A percentile compares a stretch with the other conserved stretches of the same genome.
phyloP scores from a whole-genome alignment of 2,329 filamentous ascomycete genomes.

The Pseudogymnoascus sp. region DNA sequence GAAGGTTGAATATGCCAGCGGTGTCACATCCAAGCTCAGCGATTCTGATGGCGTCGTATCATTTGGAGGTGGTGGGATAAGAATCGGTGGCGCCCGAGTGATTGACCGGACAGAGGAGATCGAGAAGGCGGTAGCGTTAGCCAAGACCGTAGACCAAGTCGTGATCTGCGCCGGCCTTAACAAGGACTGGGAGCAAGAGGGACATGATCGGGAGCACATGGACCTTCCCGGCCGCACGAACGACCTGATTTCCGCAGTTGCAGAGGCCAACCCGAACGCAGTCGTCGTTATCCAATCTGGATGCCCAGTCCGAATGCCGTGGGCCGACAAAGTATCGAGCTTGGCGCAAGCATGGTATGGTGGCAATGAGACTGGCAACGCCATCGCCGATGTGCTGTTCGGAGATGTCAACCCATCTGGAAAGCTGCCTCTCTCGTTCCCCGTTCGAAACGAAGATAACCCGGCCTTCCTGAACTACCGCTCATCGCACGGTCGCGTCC shows the following conservation, averaged over 20 bases:
- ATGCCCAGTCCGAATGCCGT: constrained; percentile 48
- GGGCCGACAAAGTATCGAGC: constrained; percentile 34
- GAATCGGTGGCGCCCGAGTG: constrained; percentile 50
- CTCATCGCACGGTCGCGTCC: constrained; percentile 46
- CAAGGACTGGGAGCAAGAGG: constrained; percentile 30
- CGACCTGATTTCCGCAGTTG: constrained; percentile 39
- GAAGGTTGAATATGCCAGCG: constrained; percentile 39
- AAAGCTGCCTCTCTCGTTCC: constrained; percentile 53
- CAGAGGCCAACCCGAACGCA: constrained; percentile 47
- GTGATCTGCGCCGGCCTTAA: constrained; percentile 69
- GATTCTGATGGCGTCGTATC: constrained; percentile 37
- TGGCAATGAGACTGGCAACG: constrained; percentile 57
- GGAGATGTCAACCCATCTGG: constrained; percentile 53
- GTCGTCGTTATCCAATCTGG: constrained; percentile 54
- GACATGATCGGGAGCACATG: constrained; percentile 21
- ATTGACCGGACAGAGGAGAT: constrained; percentile 52
- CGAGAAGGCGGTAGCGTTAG: constrained; percentile 55
- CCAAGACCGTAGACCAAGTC: constrained; percentile 62
- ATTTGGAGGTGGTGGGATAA: constrained; percentile 47
- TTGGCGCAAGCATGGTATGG: constrained; percentile 42
- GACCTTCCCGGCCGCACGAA: constrained; percentile 23
- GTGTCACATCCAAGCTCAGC: constrained; percentile 44
- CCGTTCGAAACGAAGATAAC: constrained; percentile 46
- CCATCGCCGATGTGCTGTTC: constrained; percentile 54
- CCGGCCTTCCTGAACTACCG: constrained; percentile 51